Conservation (phyloP, 1,284 basidiomycete species). For the Cutaneotrichosporon sp. region DNA sequence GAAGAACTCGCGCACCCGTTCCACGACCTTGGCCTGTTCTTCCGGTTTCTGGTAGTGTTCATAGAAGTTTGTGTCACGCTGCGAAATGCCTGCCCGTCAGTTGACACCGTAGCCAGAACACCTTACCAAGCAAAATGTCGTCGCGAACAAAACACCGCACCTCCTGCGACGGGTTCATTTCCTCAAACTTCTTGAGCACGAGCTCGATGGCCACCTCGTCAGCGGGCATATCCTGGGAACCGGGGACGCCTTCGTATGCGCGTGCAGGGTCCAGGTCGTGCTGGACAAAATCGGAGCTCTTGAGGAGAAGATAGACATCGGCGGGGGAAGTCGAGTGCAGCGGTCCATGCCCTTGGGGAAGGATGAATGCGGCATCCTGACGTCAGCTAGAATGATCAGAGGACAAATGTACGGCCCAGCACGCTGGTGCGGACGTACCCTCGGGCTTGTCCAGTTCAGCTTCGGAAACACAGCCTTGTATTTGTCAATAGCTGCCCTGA, state of each 20-base stretch:
- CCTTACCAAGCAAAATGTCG: conserved; percentile 4
- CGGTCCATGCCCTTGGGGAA: conserved; percentile 68
- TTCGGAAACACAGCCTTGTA: conserved; percentile 87
- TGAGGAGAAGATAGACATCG: conserved; percentile 88
- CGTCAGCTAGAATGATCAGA: too few relatives aligned
- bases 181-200: conserved; percentile 87
- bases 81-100: conserved; percentile 64
- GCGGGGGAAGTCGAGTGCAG: conserved; percentile 79
- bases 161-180: conserved; percentile 75
- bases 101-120: neutral
- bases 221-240: conserved; percentile 30
- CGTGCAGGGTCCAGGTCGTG: conserved; percentile 65
- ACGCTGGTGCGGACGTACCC: too few relatives aligned
- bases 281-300: conserved; percentile 83
- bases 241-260: conserved; percentile 40
- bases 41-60: conserved; percentile 68
- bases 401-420: too few relatives aligned
- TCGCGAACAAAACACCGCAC: conserved; percentile 77
- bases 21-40: conserved; percentile 57
- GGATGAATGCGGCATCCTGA: conserved; percentile 88
- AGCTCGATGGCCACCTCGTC: conserved; percentile 60
- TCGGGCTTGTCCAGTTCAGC: conserved; percentile 86
- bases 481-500: conserved; percentile 61
- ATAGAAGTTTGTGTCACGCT: conserved; percentile 88
- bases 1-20: conserved; percentile 63